A percentile compares a stretch with the other conserved stretches of the same genome.
These are phyloP conservation scores for Babesia ovis DNA, from an alignment of 169 alveolate species.

Conservation along the genomic window DNA sequence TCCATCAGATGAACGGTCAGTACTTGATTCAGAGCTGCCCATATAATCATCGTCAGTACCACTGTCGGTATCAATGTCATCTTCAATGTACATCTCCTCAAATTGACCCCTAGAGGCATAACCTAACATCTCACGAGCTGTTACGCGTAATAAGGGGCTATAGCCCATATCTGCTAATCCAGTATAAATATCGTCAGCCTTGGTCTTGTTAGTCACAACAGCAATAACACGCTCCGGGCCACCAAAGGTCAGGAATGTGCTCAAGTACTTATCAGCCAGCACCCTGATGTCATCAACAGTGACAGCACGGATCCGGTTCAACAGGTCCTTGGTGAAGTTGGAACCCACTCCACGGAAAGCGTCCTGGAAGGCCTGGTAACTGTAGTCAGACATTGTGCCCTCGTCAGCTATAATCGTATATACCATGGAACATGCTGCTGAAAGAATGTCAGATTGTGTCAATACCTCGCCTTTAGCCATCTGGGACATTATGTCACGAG, in stretches of 20 bases:
- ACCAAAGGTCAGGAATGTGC: slow-evolving; percentile 1
- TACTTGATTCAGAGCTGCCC: too few relatives aligned
- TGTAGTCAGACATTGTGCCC: slow-evolving; percentile 66
- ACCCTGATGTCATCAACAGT: slow-evolving; percentile 14
- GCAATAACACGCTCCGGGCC: slow-evolving; percentile 19
- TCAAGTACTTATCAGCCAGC: slow-evolving; percentile 41
- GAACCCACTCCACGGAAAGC: slow-evolving; percentile 63
- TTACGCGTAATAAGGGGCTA: neutral
- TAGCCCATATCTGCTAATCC: slow-evolving; percentile 40
- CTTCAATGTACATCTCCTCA: neutral
- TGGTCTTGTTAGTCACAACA: slow-evolving; percentile 31
- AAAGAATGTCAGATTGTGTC: slow-evolving; percentile 56
- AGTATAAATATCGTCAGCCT: slow-evolving; percentile 14
- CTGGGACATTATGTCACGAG: slow-evolving; percentile 50
- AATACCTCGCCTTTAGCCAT: slow-evolving; percentile 39
- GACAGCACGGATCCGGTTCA: slow-evolving; percentile 24
- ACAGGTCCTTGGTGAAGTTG: slow-evolving; percentile 11
- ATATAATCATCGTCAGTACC: neutral
- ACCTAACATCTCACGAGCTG: neutral
- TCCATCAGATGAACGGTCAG: too few relatives aligned
- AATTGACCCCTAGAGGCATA: neutral
- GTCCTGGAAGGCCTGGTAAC: slow-evolving; percentile 62
- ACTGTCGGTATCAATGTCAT: neutral
- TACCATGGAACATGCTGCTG: slow-evolving; percentile 69
- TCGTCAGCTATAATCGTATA: slow-evolving; percentile 67